Percentiles rank a stretch among this genome's conserved stretches.
These are phyloP conservation scores for Penicillium sp. DNA, from an alignment of 2,329 filamentous ascomycete species.

Conservation along the genomic window DNA sequence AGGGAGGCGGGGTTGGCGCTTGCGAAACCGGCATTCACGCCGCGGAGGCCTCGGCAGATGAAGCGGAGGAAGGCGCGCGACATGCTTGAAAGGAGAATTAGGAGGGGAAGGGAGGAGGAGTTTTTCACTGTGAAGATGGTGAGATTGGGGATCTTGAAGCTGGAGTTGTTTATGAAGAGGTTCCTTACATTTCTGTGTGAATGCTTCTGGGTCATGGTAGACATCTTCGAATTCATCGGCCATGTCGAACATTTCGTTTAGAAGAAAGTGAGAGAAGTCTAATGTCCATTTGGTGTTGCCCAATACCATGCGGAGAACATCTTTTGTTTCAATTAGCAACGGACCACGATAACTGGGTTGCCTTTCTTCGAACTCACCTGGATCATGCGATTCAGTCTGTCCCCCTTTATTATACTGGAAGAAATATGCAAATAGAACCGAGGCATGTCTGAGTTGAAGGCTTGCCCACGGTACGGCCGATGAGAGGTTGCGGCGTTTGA, in stretches of 20 bases:
- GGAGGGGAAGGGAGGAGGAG: constrained; percentile 40
- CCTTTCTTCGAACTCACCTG: constrained; percentile 43
- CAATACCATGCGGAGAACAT: constrained; percentile 69
- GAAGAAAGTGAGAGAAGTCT: constrained; percentile 59
- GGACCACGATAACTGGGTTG: neutral
- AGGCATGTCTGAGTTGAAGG: constrained; percentile 69
- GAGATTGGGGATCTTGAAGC: constrained; percentile 4
- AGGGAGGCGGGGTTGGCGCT: constrained; percentile 41
- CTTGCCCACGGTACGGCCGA: constrained; percentile 74
- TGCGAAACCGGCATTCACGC: constrained; percentile 50
- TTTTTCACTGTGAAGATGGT: constrained; percentile 31
- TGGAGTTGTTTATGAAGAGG: neutral
- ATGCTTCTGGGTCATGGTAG: constrained; percentile 34
- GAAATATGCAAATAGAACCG: constrained; percentile 62
- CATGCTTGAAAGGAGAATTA: constrained; percentile 69
- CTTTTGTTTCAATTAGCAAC: constrained; percentile 39
- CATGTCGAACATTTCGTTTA: constrained; percentile 53
- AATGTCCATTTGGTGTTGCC: constrained; percentile 77
- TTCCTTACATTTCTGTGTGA: constrained; percentile 36
- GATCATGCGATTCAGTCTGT: constrained; percentile 52
- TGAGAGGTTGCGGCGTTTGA: constrained; percentile 60
- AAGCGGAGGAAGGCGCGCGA: constrained; percentile 70
- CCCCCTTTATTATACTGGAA: constrained; percentile 62
- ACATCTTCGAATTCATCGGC: constrained; percentile 39
- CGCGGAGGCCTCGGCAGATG: constrained; percentile 62